Percentiles rank a stretch among this genome's conserved stretches.
Conservation (phyloP, 257 asterid species). For the Knoxia roxburghii region DNA sequence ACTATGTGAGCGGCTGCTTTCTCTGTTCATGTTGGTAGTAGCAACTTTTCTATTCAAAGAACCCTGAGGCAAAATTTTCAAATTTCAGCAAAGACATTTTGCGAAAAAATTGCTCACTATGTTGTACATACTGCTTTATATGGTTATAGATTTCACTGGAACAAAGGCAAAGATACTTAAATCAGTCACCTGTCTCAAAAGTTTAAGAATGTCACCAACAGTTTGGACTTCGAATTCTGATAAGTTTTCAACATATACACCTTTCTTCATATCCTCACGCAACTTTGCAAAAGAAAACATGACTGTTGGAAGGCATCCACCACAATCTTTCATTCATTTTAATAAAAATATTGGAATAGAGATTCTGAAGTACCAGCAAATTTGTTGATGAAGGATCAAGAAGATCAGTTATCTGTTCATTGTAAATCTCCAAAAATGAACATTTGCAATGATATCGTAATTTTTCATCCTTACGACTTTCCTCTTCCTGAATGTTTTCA, state of each 20-base stretch:
- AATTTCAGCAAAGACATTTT: slow-evolving; percentile 12
- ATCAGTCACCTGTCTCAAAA: slow-evolving; percentile 68
- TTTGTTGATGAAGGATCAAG: slow-evolving; percentile 96
- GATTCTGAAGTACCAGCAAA: slow-evolving; percentile 58
- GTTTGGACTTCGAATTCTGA: slow-evolving; percentile 89
- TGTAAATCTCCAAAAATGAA: slow-evolving; percentile 90
- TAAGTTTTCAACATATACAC: slow-evolving; percentile 89
- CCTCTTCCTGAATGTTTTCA: slow-evolving; percentile 65
- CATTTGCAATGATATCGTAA: slow-evolving; percentile 81
- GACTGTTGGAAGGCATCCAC: slow-evolving; percentile 15
- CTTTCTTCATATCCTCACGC: slow-evolving; percentile 86
- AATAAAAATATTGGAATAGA: slow-evolving; percentile 6
- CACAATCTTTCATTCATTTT: slow-evolving; percentile 6
- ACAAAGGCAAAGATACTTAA: not conserved
- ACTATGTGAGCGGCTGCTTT: slow-evolving; percentile 98
- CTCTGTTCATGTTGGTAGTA: slow-evolving; percentile 96
- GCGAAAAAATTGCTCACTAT: not conserved
- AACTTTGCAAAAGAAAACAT: slow-evolving; percentile 34
- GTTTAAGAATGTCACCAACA: slow-evolving; percentile 83
- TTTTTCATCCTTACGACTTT: slow-evolving; percentile 74
- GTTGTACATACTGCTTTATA: slow-evolving; percentile 3
- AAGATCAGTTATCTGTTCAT: slow-evolving; percentile 90
- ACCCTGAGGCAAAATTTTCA: slow-evolving; percentile 47
- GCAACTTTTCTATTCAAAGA: slow-evolving; percentile 89
- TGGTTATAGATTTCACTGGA: not conserved